A percentile compares a stretch with the other conserved stretches of the same genome.
Conservation (phyloP, 1,284 basidiomycete species). For the Cryptococcus hybrid region DNA sequence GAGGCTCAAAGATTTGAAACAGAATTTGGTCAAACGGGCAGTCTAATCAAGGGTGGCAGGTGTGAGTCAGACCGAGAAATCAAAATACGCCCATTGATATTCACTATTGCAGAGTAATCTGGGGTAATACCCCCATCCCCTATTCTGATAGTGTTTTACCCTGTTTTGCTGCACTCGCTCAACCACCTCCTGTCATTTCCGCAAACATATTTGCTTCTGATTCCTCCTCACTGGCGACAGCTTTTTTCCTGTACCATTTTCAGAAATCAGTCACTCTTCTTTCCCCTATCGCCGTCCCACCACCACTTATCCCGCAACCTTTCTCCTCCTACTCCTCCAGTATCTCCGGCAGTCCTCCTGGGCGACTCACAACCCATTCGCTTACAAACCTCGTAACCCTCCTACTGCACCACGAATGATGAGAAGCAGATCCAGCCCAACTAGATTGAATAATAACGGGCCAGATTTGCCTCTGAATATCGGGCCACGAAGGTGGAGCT, state of each 20-base stretch:
- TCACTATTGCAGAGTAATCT: constrained; percentile 15
- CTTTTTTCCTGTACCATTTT: neutral
- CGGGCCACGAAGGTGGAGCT: constrained; percentile 23
- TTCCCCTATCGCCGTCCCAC: no score
- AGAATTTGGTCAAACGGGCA: constrained; percentile 35
- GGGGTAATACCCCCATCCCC: neutral
- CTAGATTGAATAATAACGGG: no score
- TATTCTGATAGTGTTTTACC: neutral
- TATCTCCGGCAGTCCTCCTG: constrained; percentile 21
- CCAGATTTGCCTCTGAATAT: no score
- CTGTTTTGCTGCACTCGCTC: neutral
- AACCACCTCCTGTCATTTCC: neutral
- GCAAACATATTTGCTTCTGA: neutral
- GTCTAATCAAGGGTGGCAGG: constrained; percentile 33
- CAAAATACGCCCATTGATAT: no score
- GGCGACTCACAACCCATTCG: constrained; percentile 29
- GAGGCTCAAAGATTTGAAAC: constrained; percentile 74
- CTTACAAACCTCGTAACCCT: constrained; percentile 7
- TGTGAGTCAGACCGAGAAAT: no score
- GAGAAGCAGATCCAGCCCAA: constrained; percentile 1
- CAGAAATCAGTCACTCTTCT: no score
- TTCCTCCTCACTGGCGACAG: neutral
- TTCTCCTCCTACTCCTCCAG: constrained; percentile 3
- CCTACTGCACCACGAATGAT: no score
- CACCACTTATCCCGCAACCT: constrained; percentile 1